These are phyloP conservation scores for Penicillium corylophilum DNA, from an alignment of 2,329 filamentous ascomycete genomes.

Conservation along the genomic window DNA sequence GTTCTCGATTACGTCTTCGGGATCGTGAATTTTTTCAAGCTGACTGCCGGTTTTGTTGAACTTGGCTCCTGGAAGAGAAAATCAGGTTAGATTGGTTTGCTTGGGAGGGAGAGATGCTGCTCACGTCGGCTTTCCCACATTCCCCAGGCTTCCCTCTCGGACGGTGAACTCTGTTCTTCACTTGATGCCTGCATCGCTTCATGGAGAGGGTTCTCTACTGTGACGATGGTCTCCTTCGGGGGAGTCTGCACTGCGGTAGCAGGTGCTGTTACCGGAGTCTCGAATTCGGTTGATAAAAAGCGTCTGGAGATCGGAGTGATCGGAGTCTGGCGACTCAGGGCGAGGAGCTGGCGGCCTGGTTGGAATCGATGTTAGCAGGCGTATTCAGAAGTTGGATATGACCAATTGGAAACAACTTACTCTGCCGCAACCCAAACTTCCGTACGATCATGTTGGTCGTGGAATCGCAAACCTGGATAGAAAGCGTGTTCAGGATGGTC, in stretches of 20 bases:
- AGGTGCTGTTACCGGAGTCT: conserved; percentile 22
- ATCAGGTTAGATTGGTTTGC: background rate
- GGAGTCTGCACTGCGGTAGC: conserved; percentile 21
- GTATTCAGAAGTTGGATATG: background rate
- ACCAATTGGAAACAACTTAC: conserved; percentile 28
- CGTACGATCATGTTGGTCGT: conserved; percentile 43
- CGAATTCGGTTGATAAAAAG: conserved; percentile 35
- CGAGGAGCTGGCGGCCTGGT: conserved; percentile 39
- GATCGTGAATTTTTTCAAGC: conserved; percentile 29
- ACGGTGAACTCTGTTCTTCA: background rate
- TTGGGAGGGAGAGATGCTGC: conserved; percentile 1
- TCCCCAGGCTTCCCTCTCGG: conserved; percentile 10
- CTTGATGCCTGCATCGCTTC: conserved; percentile 12
- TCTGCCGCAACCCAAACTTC: conserved; percentile 40
- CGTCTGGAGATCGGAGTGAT: conserved; percentile 32
- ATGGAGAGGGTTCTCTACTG: conserved; percentile 14
- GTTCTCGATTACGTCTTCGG: conserved; percentile 53
- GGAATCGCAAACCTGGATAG: conserved; percentile 15
- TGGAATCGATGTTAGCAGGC: conserved; percentile 13
- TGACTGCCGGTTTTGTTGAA: conserved; percentile 35
- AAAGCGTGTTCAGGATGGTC: conserved; percentile 22
- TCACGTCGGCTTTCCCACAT: conserved; percentile 26
- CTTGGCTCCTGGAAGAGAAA: conserved; percentile 24
- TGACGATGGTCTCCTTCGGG: conserved; percentile 7
- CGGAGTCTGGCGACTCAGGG: conserved; percentile 33